Base-by-base conservation (phyloP, 495 filamentous ascomycete species). In the Thozetella sp. region DNA sequence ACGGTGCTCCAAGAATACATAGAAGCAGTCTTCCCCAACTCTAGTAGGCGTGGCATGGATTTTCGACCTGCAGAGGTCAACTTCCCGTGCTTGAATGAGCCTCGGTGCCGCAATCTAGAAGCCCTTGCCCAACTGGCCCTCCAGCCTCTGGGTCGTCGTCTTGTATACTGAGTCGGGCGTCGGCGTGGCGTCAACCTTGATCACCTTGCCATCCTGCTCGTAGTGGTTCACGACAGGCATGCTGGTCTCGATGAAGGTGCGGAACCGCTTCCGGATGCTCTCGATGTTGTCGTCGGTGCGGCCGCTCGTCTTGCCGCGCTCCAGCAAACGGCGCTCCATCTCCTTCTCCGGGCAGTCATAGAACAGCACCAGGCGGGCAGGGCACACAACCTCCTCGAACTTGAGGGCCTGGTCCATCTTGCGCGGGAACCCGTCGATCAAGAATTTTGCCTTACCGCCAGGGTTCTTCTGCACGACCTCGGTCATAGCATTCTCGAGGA, bases 161-260 rank as follows among this genome's bases (percentile, higher is more conserved):
- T 76, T 72, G 76, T 93, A 96, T 26, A 99, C 93, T 52, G 88
- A 82, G 4, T 93, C 90, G 2, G 89, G 86, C 20, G 72, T 63
- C 22, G 82, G 81, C 25, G 84, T 87, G 23, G 93, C 91, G 59
- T 84, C 75, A 15, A 97, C 81, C 72, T 85, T 87, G 60, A 95
- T 86, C 22, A 98, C 93, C 73, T 89, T 90, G 48, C 82, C 85
- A 75, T 93, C 76, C 60, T 76, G 78, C 76, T 89, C 88, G 75
- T 90, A 98, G 66, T 89, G 85, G 61, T 95, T 83, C 51, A 99
- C 93, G 34, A 97, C 95, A 43, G 95, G 95, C 93, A 98, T 97
- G 71, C 91, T 96, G 2, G 93, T 97, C 74, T 97, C 92, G 25
- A 95, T 79, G 68, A 98, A 99, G 2, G 89, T 93, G 59, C 87